A percentile compares a stretch with the other conserved stretches of the same genome.
Conservation (phyloP, 1,284 basidiomycete species). For the Apiotrichum brassicae region DNA sequence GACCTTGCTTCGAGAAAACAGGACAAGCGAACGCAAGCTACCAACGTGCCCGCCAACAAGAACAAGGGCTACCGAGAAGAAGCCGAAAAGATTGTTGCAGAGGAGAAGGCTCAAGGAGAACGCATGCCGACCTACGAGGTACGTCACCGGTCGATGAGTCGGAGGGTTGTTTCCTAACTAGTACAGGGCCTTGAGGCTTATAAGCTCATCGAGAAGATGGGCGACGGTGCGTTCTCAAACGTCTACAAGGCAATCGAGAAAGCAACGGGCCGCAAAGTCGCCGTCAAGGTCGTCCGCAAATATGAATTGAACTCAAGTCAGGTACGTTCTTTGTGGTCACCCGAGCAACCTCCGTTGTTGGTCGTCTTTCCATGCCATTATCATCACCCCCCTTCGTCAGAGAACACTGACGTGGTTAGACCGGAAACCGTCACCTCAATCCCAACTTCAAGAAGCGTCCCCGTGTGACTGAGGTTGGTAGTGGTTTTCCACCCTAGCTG, state of each 20-base stretch:
- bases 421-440: constrained; percentile 85
- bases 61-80: constrained; percentile 52
- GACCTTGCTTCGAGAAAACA: background rate
- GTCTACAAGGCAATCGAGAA: constrained; percentile 90
- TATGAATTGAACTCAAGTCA: constrained; percentile 90
- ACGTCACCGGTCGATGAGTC: constrained; percentile 1
- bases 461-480: constrained; percentile 84
- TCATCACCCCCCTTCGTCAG: background rate
- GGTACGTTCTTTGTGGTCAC: constrained; percentile 62
- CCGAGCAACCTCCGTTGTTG: constrained; percentile 10
- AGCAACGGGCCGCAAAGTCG: constrained; percentile 71
- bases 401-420: constrained; percentile 50
- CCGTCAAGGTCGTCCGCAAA: constrained; percentile 97
- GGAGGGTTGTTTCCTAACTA: background rate
- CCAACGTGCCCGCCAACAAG: background rate
- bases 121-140: constrained; percentile 71
- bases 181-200: constrained; percentile 70
- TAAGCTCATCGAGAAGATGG: constrained; percentile 83
- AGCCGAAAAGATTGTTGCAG: constrained; percentile 67
- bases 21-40: constrained; percentile 13
- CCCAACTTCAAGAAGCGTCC: constrained; percentile 86
- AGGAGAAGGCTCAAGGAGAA: constrained; percentile 65
- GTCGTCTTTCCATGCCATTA: background rate
- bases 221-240: constrained; percentile 97
- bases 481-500: background rate